Evolutionary conservation across 2,329 filamentous ascomycete species (phyloP), one percentile per base, ranked within the genome.

Genomic region (Aspergillus jensenii): DNA sequence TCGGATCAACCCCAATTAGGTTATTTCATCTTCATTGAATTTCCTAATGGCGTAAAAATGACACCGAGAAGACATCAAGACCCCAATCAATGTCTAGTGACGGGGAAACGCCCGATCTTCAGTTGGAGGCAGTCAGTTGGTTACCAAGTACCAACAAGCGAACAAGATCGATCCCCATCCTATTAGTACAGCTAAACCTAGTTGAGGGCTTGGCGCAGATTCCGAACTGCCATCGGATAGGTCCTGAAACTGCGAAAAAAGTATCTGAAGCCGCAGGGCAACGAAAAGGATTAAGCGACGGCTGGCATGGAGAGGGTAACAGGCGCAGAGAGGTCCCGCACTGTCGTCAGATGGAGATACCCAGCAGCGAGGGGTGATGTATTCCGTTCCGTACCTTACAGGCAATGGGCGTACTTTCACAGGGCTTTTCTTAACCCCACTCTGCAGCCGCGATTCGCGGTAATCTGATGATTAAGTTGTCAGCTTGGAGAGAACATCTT

Each of bases 141-240:
- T 11, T 31, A 31, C 27, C 27, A 31, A 11, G 9, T 31, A 31
- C 9, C 27, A 31, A 31, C 27, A 31, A 9, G 27, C 27, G 27
- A 31, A 31, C 27, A 31, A 31, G 27, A 31, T 40, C 39, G 27
- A 31, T 40, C 39, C n/a, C 50, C 52, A 48, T 49, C 39, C 40
- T 41, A 15, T 52, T n/a, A 49, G 39, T 23, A 47, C 17, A 39
- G n/a, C 59, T 63, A 61, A 56, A 52, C 56, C 56, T n/a, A 40
- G 19, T 55, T 39, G 17, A 50, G 48, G 31, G 17, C 61, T 63
- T 63, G 56, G 59, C 59, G 51, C 59, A 58, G 51, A 44, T 52
- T 39, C 59, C 54, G 59, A 57, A 52, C 40, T 63, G 55, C 56
- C 52, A 27, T 39, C 54, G 27, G 27, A 31, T 4, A 31, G 27